Base-by-base conservation (phyloP, 2,329 filamentous ascomycete species). In the Nigrospora oryzae region DNA sequence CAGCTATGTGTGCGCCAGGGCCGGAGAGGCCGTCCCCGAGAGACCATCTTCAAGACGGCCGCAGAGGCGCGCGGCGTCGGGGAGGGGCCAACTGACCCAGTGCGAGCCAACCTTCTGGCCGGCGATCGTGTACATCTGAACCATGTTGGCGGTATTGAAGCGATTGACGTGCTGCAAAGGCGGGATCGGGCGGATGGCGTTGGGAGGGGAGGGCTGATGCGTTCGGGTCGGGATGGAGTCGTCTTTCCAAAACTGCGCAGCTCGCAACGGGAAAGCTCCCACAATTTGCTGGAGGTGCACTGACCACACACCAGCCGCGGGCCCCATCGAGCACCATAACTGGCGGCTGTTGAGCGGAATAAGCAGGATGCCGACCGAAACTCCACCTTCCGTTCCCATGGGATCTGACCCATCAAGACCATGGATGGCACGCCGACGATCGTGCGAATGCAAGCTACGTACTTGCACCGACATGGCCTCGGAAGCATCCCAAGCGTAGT, bases 101-200 rank as follows among this genome's bases (percentile, higher is more conserved):
- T 81, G 77, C 51, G 77, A 77, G 67, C 69, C 77, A 63, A 81
- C 63, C 64, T 79, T 71, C 61, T 69, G 71, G 67, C 77, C 77
- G 63, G 76, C 66, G 57, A 81, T 67, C 53, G 62, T 71, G 69
- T 81, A 81, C 56, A 63, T 66, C 52, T 63, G 60, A 54, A 69
- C 68, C 70, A 74, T 74, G 47, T 62, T 70, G 65, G 54, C 57
- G 59, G 57, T 56, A 53, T 51, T 55, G 52, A 48, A 45, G 49
- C 15, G 47, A 53, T 57, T 53, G 53, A 43, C 46, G 51, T 42
- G 40, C 32, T 42, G 40, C 17, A 28, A 28, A 10, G 23, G 7
- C 23, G 23, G 23, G 23, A 28, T 48, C 43, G 48, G 38, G 39
- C 44, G 48, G 42, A 45, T 42, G 51, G 44, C 40, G 46, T 50